These are phyloP conservation scores for Colletotrichum sp. DNA, from an alignment of 2,329 filamentous ascomycete genomes.

Conservation along the genomic window DNA sequence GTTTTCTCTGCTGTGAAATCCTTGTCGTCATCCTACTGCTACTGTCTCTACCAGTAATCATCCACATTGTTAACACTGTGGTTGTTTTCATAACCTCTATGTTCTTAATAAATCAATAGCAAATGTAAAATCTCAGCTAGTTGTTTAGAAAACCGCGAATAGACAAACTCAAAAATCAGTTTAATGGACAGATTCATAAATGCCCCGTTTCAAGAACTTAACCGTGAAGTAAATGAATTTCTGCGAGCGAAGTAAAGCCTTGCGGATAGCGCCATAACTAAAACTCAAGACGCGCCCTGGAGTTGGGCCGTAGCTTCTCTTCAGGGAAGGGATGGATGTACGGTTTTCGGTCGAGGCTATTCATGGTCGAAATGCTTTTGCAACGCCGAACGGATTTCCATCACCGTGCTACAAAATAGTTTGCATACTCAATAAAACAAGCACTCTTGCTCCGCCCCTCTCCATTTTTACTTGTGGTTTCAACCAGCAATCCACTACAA, in stretches of 20 bases:
- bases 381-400: too few species aligned
- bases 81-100: neutral
- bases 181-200: neutral
- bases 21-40: neutral
- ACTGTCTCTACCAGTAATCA: neutral
- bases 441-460: too few species aligned
- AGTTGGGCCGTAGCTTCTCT: neutral
- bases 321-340: too few species aligned
- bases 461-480: too few species aligned
- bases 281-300: too few species aligned
- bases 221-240: neutral
- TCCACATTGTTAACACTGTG: neutral
- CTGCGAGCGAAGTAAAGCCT: neutral
- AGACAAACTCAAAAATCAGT: neutral
- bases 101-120: fast-evolving
- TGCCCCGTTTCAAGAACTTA: too few species aligned
- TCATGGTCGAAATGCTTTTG: too few species aligned
- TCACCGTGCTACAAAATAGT: too few species aligned
- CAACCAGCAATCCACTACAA: too few species aligned
- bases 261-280: neutral
- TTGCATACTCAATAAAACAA: too few species aligned
- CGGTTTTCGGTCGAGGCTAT: too few species aligned
- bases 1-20: fast-evolving
- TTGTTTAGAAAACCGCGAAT: neutral
- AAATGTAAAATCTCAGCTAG: neutral